Percentiles rank a stretch among this genome's conserved stretches.
Evolutionary conservation across 192 early-diverging fungal species (phyloP).

Genomic region (Jimgerdemannia flammicorona): DNA sequence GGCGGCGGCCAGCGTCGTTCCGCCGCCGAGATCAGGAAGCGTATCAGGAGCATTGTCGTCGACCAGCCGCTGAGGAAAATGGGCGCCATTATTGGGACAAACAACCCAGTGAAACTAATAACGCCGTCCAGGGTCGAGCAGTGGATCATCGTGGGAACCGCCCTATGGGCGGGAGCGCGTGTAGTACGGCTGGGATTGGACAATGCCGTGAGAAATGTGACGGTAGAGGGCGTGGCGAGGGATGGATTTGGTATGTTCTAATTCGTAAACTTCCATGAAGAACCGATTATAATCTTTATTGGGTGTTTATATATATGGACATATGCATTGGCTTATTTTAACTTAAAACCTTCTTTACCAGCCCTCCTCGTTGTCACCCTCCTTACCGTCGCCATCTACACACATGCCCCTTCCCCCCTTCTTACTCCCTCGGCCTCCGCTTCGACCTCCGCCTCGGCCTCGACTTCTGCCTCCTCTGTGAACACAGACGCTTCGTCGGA

Average conservation of each 20-base stretch:
- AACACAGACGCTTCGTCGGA: neutral
- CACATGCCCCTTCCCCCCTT: neutral
- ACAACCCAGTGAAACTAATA: conserved; percentile 6
- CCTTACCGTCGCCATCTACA: neutral
- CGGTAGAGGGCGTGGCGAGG: neutral
- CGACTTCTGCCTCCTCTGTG: neutral
- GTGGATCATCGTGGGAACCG: neutral
- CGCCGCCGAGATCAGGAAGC: conserved; percentile 3
- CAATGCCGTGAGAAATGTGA: neutral
- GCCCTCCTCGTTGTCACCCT: neutral
- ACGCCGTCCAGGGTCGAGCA: neutral
- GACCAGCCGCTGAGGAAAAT: conserved; percentile 7
- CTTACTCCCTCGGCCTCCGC: neutral
- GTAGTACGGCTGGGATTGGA: neutral
- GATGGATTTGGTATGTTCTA: conserved; percentile 1
- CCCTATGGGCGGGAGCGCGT: neutral
- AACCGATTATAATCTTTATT: no score
- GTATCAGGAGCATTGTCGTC: conserved; percentile 2
- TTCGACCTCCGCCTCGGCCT: neutral
- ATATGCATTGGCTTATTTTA: no score
- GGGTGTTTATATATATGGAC: no score
- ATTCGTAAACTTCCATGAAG: no score
- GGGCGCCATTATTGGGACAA: conserved; percentile 4
- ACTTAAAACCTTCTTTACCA: neutral
- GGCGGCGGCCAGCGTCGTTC: conserved; percentile 12